phyloP scores from a whole-genome alignment of 305 asterid species.

The Fraxinus nigra region DNA sequence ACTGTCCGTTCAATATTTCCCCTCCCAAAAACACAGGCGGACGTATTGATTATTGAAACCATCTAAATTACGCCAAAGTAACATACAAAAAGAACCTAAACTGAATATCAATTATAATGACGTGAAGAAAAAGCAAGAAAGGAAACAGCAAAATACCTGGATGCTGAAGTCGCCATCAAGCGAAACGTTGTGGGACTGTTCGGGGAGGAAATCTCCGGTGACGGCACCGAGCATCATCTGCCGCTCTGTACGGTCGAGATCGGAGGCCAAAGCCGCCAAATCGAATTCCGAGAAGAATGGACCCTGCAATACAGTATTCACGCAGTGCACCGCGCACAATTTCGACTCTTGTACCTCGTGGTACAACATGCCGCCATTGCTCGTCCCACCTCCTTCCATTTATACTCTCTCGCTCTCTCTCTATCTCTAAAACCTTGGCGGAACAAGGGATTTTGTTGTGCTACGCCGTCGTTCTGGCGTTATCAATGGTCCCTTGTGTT shows the following conservation, averaged over 20 bases:
- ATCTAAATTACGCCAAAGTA: background rate
- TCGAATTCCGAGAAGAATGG: slow-evolving; percentile 95
- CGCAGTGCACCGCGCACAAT: slow-evolving; percentile 96
- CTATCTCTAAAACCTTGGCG: slow-evolving; percentile 26
- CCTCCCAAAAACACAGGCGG: background rate
- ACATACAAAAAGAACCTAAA: background rate
- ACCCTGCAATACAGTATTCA: slow-evolving; percentile 73
- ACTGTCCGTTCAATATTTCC: background rate
- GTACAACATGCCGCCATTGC: slow-evolving; percentile 95
- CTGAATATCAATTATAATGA: background rate
- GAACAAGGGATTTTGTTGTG: background rate
- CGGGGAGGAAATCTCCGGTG: slow-evolving; percentile 42
- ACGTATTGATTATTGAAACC: background rate
- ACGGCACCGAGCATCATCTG: slow-evolving; percentile 82
- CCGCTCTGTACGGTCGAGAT: slow-evolving; percentile 80
- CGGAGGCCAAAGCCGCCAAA: slow-evolving; percentile 96
- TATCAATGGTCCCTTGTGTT: background rate
- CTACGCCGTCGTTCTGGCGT: background rate
- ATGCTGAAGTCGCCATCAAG: slow-evolving; percentile 51
- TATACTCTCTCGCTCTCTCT: background rate
- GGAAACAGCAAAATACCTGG: slow-evolving; percentile 29
- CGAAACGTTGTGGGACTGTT: slow-evolving; percentile 46
- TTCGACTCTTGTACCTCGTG: slow-evolving; percentile 97
- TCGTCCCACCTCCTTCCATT: slow-evolving; percentile 32
- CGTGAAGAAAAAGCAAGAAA: slow-evolving; percentile 16